Base-by-base conservation (phyloP, 805 yeast species). In the Ogataea paraovalis region DNA sequence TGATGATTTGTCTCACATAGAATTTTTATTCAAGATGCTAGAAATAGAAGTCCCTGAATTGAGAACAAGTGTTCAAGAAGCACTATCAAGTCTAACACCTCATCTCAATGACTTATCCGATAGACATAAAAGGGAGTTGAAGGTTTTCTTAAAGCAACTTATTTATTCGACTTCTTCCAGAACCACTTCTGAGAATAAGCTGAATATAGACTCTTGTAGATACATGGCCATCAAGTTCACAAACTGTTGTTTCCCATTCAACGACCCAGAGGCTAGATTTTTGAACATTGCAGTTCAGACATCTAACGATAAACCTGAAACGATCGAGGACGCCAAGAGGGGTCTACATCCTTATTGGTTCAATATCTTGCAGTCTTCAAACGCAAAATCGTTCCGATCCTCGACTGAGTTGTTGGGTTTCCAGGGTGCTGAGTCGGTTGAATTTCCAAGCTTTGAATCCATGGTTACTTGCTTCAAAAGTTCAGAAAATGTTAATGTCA, bases 321-420 rank as follows among this genome's bases (percentile, higher is more conserved):
- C 87, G 0, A 70, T 83, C 2, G 96, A 89, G 57, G 97, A 89
- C 61, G 85, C 96, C 0, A 64, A 62, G 4, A 80, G 79, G 52
- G 97, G 97, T 0, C 67, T 92, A 25, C 82, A 89, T 62, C 97
- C 97, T 0, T 79, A 85, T 62, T 85, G 91, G 88, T 86, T 82
- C 60, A 76, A 75, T 41, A 66, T 83, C 3, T 67, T 65, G 37
- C 75, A 69, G 44, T 70, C 84, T 0, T 66, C 79, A 2, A 73
- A 71, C 40, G 68, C 75, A 0, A 50, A 52, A 1, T 75, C 70
- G n/a, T 70, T 67, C 54, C 73, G 70, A 38, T 54, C 79, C 0
- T 57, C 76, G 1, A 58, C 64, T 2, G 64, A 65, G 3, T 21
- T 47, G 2, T 14, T 45, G 14, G 30, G 30, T 3, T 32, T 49